Conservation (phyloP, 805 yeast species). For the Wickerhamomyces queroliae region DNA sequence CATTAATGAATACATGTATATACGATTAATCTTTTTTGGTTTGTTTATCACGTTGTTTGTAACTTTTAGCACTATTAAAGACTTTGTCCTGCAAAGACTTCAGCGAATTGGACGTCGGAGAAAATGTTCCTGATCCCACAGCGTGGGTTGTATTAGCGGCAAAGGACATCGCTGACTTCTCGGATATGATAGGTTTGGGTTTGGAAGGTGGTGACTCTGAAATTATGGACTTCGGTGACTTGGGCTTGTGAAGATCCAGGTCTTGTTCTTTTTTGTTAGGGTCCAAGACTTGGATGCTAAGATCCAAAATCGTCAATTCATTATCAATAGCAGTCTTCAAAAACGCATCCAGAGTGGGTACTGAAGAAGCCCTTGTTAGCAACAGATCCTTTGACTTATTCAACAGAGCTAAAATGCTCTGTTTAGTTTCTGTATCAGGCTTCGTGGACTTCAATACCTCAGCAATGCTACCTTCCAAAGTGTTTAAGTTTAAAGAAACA, state of each 20-base stretch:
- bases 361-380: conserved; percentile 4
- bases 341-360: conserved; percentile 8
- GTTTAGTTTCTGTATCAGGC: not conserved
- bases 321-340: conserved; percentile 10
- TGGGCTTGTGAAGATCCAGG: too few relatives aligned
- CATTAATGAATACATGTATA: too few relatives aligned
- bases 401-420: conserved; percentile 3
- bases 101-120: not conserved
- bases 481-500: conserved; percentile 9
- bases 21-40: not conserved
- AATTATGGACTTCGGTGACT: too few relatives aligned
- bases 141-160: not conserved
- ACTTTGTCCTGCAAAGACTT: not conserved
- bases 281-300: conserved; percentile 6
- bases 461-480: conserved; percentile 14
- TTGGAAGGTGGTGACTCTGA: too few relatives aligned
- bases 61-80: too few relatives aligned
- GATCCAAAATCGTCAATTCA: conserved; percentile 13
- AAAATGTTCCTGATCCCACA: not conserved
- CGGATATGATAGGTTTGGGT: not conserved
- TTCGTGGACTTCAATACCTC: conserved; percentile 10
- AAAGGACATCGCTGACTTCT: not conserved
- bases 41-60: not conserved
- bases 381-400: conserved; percentile 5
- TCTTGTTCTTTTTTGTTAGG: too few relatives aligned